These are phyloP conservation scores for Schwanniomyces sp. DNA, from an alignment of 805 yeast genomes.

Conservation along the genomic window DNA sequence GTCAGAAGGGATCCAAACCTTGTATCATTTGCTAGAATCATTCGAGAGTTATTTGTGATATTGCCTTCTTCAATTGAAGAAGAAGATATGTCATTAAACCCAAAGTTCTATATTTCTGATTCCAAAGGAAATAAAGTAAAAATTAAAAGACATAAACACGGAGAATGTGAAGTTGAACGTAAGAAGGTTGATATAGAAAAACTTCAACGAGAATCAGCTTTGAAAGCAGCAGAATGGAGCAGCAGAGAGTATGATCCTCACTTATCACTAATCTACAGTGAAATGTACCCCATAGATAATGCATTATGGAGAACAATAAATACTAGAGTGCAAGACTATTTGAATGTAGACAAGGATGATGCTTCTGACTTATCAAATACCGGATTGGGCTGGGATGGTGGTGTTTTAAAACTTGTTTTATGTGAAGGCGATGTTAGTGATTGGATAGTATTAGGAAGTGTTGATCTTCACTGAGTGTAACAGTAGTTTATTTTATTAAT, in stretches of 20 bases:
- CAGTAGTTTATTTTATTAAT: neutral
- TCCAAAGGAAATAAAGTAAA: conserved; percentile 27
- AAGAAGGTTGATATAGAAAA: conserved; percentile 27
- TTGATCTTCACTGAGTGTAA: conserved; percentile 31
- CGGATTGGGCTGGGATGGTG: conserved; percentile 63
- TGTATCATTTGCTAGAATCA: conserved; percentile 52
- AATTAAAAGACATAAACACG: conserved; percentile 16
- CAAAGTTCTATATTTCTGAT: conserved; percentile 39
- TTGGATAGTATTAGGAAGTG: conserved; percentile 66
- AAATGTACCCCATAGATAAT: conserved; percentile 62
- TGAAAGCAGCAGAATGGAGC: conserved; percentile 54
- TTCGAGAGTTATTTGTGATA: conserved; percentile 57
- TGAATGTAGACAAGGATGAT: conserved; percentile 49
- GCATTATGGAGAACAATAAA: conserved; percentile 64
- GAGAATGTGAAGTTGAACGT: conserved; percentile 3
- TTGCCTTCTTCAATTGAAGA: conserved; percentile 38
- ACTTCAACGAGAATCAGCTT: conserved; percentile 46
- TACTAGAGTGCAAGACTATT: conserved; percentile 63
- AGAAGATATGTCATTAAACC: conserved; percentile 35
- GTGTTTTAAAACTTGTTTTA: conserved; percentile 63
- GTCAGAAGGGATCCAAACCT: conserved; percentile 46
- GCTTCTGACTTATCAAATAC: conserved; percentile 30
- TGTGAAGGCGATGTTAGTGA: conserved; percentile 72
- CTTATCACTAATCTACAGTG: conserved; percentile 67
- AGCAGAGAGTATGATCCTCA: conserved; percentile 65